These are phyloP conservation scores for Arabis hirsuta DNA, from an alignment of 345 rosid species.

Conservation along the genomic window DNA sequence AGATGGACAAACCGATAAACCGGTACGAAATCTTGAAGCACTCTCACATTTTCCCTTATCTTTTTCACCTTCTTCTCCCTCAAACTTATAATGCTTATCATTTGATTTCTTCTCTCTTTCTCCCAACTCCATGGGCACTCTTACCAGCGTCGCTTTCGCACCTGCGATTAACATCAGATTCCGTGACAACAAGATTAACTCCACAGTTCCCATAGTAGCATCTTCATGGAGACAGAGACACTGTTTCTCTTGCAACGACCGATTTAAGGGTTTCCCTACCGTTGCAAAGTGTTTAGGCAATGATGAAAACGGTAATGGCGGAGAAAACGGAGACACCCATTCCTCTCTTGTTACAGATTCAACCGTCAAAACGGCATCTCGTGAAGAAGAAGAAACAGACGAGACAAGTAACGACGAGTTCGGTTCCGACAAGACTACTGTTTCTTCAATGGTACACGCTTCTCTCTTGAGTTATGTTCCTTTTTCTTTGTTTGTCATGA, in stretches of 20 bases:
- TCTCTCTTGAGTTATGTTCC: neutral
- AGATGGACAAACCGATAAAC: too few species aligned
- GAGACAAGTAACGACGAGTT: conserved; percentile 49
- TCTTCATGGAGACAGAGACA: conserved; percentile 24
- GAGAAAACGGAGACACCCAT: conserved; percentile 39
- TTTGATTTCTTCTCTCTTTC: conserved; percentile 2
- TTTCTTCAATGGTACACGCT: conserved; percentile 58
- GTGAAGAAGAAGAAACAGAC: conserved; percentile 53
- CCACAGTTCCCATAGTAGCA: conserved; percentile 27
- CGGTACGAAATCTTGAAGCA: neutral
- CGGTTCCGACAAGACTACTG: conserved; percentile 52
- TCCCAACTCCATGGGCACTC: conserved; percentile 62
- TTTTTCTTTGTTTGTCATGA: neutral
- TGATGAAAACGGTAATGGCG: conserved; percentile 34
- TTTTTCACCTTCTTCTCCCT: neutral
- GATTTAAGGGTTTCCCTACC: conserved; percentile 37
- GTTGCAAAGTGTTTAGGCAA: conserved; percentile 53
- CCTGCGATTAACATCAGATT: conserved; percentile 46
- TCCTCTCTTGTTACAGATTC: conserved; percentile 45
- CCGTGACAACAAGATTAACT: conserved; percentile 40
- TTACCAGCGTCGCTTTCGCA: conserved; percentile 57
- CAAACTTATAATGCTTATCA: too few species aligned
- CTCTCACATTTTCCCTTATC: conserved; percentile 19
- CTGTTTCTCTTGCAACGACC: conserved; percentile 39
- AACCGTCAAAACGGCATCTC: conserved; percentile 47